Conservation (phyloP, 345 rosid species). For the Eucalyptus regnans region DNA sequence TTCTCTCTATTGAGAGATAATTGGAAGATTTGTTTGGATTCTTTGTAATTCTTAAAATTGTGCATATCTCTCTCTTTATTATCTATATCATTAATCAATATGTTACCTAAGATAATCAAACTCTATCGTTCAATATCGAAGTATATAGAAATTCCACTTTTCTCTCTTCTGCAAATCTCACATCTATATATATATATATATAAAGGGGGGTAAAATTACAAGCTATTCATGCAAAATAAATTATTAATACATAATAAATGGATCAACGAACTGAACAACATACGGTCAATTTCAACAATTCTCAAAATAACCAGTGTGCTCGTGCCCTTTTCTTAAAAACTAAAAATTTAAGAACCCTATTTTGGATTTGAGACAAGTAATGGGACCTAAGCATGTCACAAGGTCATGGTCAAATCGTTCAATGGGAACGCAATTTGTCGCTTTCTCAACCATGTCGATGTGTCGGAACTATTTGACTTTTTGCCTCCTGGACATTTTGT, state of each 20-base stretch:
- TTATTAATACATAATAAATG: not conserved
- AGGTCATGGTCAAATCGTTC: not conserved
- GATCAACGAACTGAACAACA: not conserved
- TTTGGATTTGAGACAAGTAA: not conserved
- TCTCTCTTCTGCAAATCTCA: not conserved
- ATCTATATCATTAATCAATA: not conserved
- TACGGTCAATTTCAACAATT: not conserved
- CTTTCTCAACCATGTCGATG: not conserved
- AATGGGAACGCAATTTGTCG: not conserved
- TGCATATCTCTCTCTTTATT: not conserved
- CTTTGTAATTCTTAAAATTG: not conserved
- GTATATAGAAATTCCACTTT: not conserved
- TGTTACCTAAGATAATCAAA: not conserved
- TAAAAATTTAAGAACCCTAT: too few relatives aligned
- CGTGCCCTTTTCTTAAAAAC: not conserved
- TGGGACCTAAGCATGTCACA: not conserved
- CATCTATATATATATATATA: not conserved
- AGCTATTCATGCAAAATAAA: not conserved
- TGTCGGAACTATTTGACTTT: not conserved
- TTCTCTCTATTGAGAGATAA: not conserved
- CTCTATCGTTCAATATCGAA: not conserved
- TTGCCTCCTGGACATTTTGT: not conserved
- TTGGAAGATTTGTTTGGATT: not conserved
- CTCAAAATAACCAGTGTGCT: not conserved
- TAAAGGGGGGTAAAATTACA: not conserved